Conservation (phyloP, 2,329 filamentous ascomycete genomes). For the Exutisphaerella laricina region DNA sequence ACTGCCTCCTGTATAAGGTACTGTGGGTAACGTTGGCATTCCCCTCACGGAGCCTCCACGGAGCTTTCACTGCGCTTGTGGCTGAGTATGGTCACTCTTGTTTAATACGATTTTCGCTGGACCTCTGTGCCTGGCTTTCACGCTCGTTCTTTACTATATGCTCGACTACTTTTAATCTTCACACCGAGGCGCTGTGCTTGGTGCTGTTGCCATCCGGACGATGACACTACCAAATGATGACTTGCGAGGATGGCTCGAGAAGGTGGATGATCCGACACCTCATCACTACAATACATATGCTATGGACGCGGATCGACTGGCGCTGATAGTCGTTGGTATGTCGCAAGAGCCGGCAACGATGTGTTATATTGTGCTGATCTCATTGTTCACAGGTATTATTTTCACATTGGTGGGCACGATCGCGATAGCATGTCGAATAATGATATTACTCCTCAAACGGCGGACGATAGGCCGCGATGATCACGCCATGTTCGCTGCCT, state of each 20-base stretch:
- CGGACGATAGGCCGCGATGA: slow-evolving; percentile 22
- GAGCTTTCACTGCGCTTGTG: not conserved
- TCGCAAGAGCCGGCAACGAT: not conserved
- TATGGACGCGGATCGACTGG: slow-evolving; percentile 7
- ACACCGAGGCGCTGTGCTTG: no score
- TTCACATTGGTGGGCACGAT: slow-evolving; percentile 17
- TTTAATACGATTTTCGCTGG: not conserved
- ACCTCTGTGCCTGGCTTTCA: not conserved
- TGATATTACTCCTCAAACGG: slow-evolving; percentile 15
- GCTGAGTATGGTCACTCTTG: not conserved
- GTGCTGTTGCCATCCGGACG: no score
- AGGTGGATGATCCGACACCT: not conserved
- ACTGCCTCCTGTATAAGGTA: slow-evolving; percentile 1
- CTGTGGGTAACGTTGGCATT: not conserved
- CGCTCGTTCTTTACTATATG: no score
- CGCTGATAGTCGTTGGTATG: slow-evolving; percentile 9
- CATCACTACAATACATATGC: slow-evolving; percentile 5
- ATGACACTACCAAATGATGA: slow-evolving; percentile 4
- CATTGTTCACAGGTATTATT: slow-evolving; percentile 13
- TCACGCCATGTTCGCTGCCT: slow-evolving; percentile 20
- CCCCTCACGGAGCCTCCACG: not conserved
- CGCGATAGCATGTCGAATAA: slow-evolving; percentile 17
- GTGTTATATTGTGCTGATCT: not conserved
- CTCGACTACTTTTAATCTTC: no score
- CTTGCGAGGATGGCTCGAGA: slow-evolving; percentile 1